phyloP scores from a whole-genome alignment of 768 basidiomycete genomes.

The Tulasnella sp. region DNA sequence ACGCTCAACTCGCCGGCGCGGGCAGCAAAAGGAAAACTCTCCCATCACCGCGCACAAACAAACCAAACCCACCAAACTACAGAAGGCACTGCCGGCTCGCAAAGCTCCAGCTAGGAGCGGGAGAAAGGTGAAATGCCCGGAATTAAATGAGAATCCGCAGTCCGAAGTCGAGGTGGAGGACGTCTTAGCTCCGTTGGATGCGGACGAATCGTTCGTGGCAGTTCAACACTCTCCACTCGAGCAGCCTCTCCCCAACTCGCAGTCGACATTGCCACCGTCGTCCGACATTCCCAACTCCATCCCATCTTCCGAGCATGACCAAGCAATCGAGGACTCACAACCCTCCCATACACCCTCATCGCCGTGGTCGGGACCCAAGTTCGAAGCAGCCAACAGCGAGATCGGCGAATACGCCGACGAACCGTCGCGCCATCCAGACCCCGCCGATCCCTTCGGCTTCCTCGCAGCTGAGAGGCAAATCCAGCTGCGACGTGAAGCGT shows the following conservation, averaged over 20 bases:
- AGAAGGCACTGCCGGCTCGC: neutral
- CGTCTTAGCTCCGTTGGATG: neutral
- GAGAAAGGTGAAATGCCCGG: neutral
- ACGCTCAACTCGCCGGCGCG: neutral
- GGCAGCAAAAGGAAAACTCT: neutral
- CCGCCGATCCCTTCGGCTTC: neutral
- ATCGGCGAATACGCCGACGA: neutral
- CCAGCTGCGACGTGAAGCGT: neutral
- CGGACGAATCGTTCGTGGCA: neutral
- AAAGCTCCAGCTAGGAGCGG: neutral
- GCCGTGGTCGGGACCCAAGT: neutral
- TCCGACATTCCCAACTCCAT: neutral
- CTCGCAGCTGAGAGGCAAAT: neutral
- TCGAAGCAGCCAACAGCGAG: neutral
- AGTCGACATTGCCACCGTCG: neutral
- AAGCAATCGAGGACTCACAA: neutral
- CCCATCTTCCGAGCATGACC: neutral
- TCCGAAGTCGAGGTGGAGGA: neutral
- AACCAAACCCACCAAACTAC: neutral
- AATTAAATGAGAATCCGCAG: neutral
- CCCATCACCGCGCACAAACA: neutral
- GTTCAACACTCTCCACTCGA: neutral
- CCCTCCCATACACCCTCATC: neutral
- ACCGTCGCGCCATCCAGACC: neutral
- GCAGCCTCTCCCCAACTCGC: neutral